A percentile compares a stretch with the other conserved stretches of the same genome.
Conservation (phyloP, 352 stramenopile species). For the Pythium sp. region DNA sequence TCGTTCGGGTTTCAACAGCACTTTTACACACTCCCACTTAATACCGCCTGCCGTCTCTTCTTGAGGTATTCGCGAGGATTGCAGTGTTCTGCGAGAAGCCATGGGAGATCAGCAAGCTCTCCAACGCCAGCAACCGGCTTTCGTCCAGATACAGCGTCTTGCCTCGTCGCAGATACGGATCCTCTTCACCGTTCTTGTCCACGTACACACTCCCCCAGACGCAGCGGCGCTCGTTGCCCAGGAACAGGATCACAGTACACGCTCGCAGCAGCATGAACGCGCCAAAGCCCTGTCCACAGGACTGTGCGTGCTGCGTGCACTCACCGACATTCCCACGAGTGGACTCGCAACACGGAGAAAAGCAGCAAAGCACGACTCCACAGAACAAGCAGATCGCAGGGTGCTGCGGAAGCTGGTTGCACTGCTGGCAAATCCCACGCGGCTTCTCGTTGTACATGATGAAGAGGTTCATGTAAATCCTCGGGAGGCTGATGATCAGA, state of each 20-base stretch:
- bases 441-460: constrained; percentile 77
- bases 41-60: constrained; percentile 75
- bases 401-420: constrained; percentile 60
- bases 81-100: constrained; percentile 74
- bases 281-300: constrained; percentile 55
- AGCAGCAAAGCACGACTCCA: constrained; percentile 74
- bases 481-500: constrained; percentile 49
- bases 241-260: constrained; percentile 81
- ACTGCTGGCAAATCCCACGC: constrained; percentile 48
- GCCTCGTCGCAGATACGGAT: constrained; percentile 72
- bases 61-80: constrained; percentile 74
- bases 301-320: constrained; percentile 70
- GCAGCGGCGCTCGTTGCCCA: constrained; percentile 75
- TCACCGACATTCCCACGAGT: constrained; percentile 60
- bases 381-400: constrained; percentile 77
- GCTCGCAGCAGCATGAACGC: constrained; percentile 71
- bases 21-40: constrained; percentile 20
- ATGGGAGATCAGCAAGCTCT: constrained; percentile 71
- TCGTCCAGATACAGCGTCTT: constrained; percentile 73
- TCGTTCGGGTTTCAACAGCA: not conserved
- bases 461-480: constrained; percentile 82
- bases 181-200: constrained; percentile 85
- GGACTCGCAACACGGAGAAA: constrained; percentile 62
- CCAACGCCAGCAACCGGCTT: constrained; percentile 51
- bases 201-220: constrained; percentile 84